phyloP scores from a whole-genome alignment of 2,329 filamentous ascomycete genomes.

The Pyrenochaeta sp. region DNA sequence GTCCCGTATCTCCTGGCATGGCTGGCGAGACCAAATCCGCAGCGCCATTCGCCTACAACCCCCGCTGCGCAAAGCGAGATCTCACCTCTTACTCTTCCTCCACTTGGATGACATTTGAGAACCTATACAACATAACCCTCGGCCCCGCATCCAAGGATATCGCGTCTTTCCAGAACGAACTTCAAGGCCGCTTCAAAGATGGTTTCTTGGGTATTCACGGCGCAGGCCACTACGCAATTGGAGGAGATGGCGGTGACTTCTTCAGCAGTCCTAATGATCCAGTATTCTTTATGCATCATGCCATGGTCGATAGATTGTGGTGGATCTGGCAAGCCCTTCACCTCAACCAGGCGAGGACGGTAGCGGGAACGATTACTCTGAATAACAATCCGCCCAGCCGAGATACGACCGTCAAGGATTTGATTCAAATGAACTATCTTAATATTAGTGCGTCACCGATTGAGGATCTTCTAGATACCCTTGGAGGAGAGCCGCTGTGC shows the following conservation, averaged over 20 bases:
- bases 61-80: constrained; percentile 52
- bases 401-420: no score
- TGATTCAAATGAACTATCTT: no score
- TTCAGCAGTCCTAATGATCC: background rate
- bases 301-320: constrained; percentile 58
- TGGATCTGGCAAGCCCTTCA: constrained; percentile 65
- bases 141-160: constrained; percentile 37
- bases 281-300: constrained; percentile 52
- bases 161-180: constrained; percentile 45
- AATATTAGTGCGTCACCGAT: no score
- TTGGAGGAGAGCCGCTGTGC: no score
- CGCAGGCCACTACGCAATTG: constrained; percentile 56
- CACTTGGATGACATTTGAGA: constrained; percentile 35
- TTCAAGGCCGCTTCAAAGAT: constrained; percentile 49
- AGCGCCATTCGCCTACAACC: constrained; percentile 42
- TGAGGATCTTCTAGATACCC: no score
- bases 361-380: no score
- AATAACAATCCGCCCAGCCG: no score
- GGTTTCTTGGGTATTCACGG: constrained; percentile 54
- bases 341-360: no score
- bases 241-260: constrained; percentile 47
- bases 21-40: constrained; percentile 17
- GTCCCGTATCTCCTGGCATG: constrained; percentile 12
- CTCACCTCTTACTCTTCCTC: constrained; percentile 34
- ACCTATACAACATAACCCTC: constrained; percentile 29